These are phyloP conservation scores for Lachancea thermotolerans DNA, from an alignment of 805 yeast genomes.

Conservation along the genomic window DNA sequence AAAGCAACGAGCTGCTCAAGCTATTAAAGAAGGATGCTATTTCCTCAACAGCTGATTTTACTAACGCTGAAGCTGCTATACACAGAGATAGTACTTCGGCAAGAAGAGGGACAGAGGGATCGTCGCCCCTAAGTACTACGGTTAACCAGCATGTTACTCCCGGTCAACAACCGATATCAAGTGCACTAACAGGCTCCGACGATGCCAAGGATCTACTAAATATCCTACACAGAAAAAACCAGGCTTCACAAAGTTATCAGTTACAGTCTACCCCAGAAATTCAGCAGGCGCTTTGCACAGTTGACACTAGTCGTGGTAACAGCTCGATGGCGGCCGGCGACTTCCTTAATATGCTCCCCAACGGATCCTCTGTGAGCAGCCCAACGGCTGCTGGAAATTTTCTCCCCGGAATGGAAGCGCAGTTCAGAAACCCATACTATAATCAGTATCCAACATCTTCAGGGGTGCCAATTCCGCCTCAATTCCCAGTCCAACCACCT, in stretches of 20 bases:
- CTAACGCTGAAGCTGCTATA: no score
- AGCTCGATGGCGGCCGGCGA: neutral
- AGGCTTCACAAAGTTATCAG: neutral
- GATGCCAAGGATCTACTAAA: neutral
- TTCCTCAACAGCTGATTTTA: neutral
- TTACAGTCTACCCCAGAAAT: neutral
- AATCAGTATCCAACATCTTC: neutral
- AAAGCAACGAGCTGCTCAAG: conserved; percentile 4
- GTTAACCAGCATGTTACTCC: no score
- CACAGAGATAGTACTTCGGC: no score
- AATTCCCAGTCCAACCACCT: neutral
- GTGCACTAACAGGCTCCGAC: no score
- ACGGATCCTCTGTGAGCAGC: neutral
- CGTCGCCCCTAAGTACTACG: no score
- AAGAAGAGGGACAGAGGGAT: no score
- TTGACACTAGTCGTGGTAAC: neutral
- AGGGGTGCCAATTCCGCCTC: neutral
- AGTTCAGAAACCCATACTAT: neutral
- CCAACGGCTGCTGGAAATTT: neutral
- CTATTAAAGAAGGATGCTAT: conserved; percentile 6
- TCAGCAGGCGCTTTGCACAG: neutral
- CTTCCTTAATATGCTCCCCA: neutral
- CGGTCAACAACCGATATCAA: no score
- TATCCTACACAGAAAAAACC: neutral
- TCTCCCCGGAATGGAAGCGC: neutral